Base-by-base conservation (phyloP, 2,329 filamentous ascomycete species). In the Talaromyces sp. region DNA sequence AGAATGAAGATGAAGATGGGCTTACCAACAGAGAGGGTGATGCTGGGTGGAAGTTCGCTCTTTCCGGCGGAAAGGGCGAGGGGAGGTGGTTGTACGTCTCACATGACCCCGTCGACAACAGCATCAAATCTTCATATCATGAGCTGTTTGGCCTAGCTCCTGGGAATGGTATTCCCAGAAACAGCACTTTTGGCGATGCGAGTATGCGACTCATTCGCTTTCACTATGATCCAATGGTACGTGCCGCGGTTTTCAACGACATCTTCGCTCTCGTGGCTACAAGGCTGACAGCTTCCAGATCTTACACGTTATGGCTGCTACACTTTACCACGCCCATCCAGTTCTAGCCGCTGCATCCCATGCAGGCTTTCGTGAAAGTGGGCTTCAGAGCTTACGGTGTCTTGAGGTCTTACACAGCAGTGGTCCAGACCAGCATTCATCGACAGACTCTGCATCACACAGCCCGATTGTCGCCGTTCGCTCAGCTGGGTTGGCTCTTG, bases 161-260 rank as follows among this genome's bases (percentile, higher is more conserved):
- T 57, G 74, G 71, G 16, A 61, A 70, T 66, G 74, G 73, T 14
- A 70, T 71, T 63, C 66, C 75, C 68, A 63, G 72, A 70, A 60
- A 74, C 74, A 54, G 67, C 62, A 65, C 68, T 58, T 64, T 76
- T 79, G 72, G 78, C 86, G 76, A 60, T 22, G 58, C 47, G 10
- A 69, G 71, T 19, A 70, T 73, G 67, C 77, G 82, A 64, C 81
- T 83, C 67, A 82, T 97, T 60, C 92, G 94, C 77, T 91, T 97
- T 79, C 95, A 96, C 77, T 97, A 96, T 73, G 93, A 97, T 76
- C 92, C 93, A 4, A 93, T 97, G 92, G 93, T 96, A 84, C 74
- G 87, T 75, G 52, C 3, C 10, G 19, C 49, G 33, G 33, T 33
- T 6, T 11, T 33, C 27, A 11, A 19, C 22, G 33, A 14, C 11